Conservation (phyloP, 2,329 filamentous ascomycete genomes). For the Ceratocystis cubensis region DNA sequence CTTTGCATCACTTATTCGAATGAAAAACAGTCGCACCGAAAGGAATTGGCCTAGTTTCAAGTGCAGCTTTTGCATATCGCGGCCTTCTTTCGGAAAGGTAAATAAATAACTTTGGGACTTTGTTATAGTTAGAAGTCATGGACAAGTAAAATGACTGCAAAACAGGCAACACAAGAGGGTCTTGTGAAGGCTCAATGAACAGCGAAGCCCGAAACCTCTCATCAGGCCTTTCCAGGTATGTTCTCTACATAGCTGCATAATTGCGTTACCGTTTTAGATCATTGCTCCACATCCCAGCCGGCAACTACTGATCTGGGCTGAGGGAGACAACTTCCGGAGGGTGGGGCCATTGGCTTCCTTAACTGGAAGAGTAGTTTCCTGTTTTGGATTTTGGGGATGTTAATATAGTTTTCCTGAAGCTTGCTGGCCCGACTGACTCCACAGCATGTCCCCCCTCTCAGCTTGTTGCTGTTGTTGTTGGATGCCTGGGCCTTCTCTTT, state of each 20-base stretch:
- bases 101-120: no score
- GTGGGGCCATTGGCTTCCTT: not conserved
- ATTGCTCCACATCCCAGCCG: slow-evolving; percentile 6
- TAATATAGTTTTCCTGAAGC: not conserved
- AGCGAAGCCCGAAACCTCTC: no score
- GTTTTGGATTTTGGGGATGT: not conserved
- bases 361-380: slow-evolving; percentile 2
- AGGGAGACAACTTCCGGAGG: not conserved
- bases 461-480: not conserved
- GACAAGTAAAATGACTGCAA: not conserved
- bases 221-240: not conserved
- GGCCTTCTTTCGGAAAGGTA: no score
- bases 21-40: no score
- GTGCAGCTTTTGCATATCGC: no score
- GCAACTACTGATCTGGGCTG: slow-evolving; percentile 4
- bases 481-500: not conserved
- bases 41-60: no score
- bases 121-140: not conserved
- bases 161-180: not conserved
- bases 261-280: not conserved
- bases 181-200: no score
- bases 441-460: slow-evolving; percentile 2
- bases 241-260: not conserved
- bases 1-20: no score
- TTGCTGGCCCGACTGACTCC: slow-evolving; percentile 1